A percentile compares a stretch with the other conserved stretches of the same genome.
Evolutionary conservation across 2,329 filamentous ascomycete genomes (phyloP).

Genomic region (Colletotrichum brevisporum): DNA sequence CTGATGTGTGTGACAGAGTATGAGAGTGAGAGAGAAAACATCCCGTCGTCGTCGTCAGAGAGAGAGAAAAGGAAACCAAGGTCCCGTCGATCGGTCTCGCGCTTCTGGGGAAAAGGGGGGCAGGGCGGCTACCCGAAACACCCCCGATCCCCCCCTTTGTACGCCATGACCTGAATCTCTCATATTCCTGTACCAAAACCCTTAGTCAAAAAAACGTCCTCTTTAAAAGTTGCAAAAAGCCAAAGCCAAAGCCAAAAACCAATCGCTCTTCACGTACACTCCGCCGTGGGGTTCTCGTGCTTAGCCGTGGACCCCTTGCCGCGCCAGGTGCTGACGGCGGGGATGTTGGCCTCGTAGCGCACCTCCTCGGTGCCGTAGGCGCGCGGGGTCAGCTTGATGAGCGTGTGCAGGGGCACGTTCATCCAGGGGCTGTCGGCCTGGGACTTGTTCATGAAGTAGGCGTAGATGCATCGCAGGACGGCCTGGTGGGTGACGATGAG

Average conservation of each 20-base stretch:
- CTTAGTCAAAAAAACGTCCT: conserved; percentile 19
- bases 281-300: conserved; percentile 76
- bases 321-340: conserved; percentile 95
- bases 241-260: neutral
- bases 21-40: too few relatives aligned
- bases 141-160: neutral
- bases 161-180: neutral
- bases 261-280: conserved; percentile 40
- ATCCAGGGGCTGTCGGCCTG: conserved; percentile 97
- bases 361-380: conserved; percentile 95
- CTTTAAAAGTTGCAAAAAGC: neutral
- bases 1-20: too few relatives aligned
- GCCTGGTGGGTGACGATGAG: conserved; percentile 98
- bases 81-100: neutral
- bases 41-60: too few relatives aligned
- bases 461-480: conserved; percentile 96
- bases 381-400: conserved; percentile 95
- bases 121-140: neutral
- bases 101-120: neutral
- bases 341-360: conserved; percentile 89
- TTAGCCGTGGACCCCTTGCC: conserved; percentile 94
- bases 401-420: conserved; percentile 95
- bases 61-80: neutral
- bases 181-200: conserved; percentile 4
- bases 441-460: conserved; percentile 98